Percentiles rank a stretch among this genome's conserved stretches.
Evolutionary conservation across 768 basidiomycete genomes (phyloP).

Genomic region (Pulveroboletus sp.): DNA sequence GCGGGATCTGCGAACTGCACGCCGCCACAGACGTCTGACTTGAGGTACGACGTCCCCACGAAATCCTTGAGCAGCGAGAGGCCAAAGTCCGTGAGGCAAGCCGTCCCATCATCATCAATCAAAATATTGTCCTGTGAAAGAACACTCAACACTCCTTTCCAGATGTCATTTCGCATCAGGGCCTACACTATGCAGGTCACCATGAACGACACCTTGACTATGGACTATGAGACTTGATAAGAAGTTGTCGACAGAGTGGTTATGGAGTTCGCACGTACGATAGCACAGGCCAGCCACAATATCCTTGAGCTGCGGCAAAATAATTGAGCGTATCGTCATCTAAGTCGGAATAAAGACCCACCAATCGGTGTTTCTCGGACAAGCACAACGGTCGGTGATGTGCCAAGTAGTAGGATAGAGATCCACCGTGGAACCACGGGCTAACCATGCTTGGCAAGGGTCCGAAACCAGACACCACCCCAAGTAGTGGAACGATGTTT

Average conservation of each 20-base stretch:
- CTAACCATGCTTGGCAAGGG: conserved; percentile 29
- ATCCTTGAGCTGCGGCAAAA: conserved; percentile 14
- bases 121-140: conserved; percentile 37
- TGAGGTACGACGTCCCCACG: conserved; percentile 25
- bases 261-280: conserved; percentile 12
- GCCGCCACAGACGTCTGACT: conserved; percentile 34
- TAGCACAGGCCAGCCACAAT: conserved; percentile 20
- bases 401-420: conserved; percentile 20
- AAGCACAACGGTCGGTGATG: background rate
- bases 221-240: conserved; percentile 17
- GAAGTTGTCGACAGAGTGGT: background rate
- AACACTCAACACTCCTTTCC: background rate
- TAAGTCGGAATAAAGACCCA: conserved; percentile 1
- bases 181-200: conserved; percentile 35
- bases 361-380: conserved; percentile 6
- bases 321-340: background rate
- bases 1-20: conserved; percentile 46
- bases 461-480: conserved; percentile 28
- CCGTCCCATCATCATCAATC: conserved; percentile 34
- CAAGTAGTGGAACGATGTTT: conserved; percentile 31
- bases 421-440: conserved; percentile 30
- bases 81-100: conserved; percentile 48
- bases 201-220: conserved; percentile 25
- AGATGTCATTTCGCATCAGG: background rate
- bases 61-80: conserved; percentile 29